Evolutionary conservation across 768 basidiomycete species (phyloP), one percentile per base, ranked within the genome.

Genomic region (Rhodotorula kratochvilovae): DNA sequence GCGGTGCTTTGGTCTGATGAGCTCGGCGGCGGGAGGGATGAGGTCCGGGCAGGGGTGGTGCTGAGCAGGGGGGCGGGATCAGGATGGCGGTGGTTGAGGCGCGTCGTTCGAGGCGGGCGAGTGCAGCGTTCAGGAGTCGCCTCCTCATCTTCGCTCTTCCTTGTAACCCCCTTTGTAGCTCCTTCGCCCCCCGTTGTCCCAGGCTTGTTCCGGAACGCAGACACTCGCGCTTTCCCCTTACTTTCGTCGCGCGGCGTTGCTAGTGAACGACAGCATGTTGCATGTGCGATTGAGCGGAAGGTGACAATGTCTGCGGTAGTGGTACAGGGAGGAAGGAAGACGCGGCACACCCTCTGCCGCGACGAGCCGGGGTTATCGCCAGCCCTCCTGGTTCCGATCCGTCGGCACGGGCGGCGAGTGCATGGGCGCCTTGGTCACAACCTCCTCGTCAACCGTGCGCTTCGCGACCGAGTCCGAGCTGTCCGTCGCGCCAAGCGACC

Each of bases 1-100:
- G 39, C 10, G 33, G 35, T 17, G 57, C 29, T 5, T 62, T 36
- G 65, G 65, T 66, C 12, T 17, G 65, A 66, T 51, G 65, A 66
- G 65, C 65, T 66, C 36, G 13, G 46, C 36, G 36, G 35, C 27
- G 33, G 57, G 36, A 33, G 2, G 35, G 33, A 1, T 4, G 17
- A 23, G 7, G 12, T 6, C 39, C 13, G 6, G 39, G 11, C 31
- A 55, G 17, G 31, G 21, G 11, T 21, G 12, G 54, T 15, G 54
- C 4, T 21, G 31, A 1, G 33, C 7, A 29, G 1, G 5, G 53
- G 31, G 33, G 19, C 33, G 6, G 17, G 3, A 23, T 8, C 33
- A 33, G 17, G 23, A 35, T 1, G 33, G 2, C 19, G 54, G 17
- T 2, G 33, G 54, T 16, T 1, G 19, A 31, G 33, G 4, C 3